Conservation (phyloP, 2,329 filamentous ascomycete species). For the Magnaporthiopsis incrustans region DNA sequence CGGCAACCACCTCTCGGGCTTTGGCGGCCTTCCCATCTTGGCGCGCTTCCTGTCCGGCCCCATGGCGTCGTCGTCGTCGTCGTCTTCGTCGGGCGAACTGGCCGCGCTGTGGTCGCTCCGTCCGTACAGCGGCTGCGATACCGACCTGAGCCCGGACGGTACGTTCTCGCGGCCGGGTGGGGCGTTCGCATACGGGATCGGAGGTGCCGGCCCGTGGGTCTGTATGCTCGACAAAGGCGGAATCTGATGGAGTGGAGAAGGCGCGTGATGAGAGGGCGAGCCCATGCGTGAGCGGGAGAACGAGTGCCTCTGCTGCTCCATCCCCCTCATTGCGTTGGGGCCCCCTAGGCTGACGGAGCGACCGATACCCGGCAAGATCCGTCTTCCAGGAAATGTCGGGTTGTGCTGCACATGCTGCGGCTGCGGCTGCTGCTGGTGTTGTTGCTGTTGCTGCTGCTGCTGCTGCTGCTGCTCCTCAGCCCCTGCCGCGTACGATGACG, state of each 20-base stretch:
- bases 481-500: neutral
- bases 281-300: neutral
- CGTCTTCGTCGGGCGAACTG: neutral
- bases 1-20: neutral
- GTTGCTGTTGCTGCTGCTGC: neutral
- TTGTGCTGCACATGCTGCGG: neutral
- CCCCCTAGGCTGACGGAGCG: neutral
- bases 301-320: neutral
- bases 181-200: neutral
- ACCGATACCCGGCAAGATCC: neutral
- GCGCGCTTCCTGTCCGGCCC: neutral
- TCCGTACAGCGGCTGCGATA: neutral
- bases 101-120: neutral
- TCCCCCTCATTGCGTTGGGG: neutral
- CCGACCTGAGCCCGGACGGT: neutral
- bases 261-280: neutral
- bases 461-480: neutral
- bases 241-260: neutral
- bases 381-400: neutral
- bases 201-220: neutral
- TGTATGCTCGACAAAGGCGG: neutral
- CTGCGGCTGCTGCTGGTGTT: too few relatives aligned
- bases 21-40: neutral
- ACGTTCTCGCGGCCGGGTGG: neutral
- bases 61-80: neutral